Evolutionary conservation across 106 monocot genomes (phyloP), one percentile per base, ranked within the genome.

Genomic region (Dioscorea zingiberensis): DNA sequence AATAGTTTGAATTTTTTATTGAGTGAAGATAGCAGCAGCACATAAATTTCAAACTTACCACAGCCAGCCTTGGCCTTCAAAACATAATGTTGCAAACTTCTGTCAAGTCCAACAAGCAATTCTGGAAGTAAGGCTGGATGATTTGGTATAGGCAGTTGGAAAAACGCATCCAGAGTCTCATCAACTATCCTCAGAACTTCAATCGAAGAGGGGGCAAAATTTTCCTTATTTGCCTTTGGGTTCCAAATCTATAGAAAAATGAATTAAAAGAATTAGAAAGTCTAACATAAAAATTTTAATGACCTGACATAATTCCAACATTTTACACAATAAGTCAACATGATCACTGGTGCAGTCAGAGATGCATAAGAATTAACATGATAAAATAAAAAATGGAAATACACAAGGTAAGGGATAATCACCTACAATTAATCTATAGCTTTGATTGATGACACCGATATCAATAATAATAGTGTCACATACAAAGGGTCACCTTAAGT

Each of bases 161-260:
- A 97, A 74, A 88, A 97, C 22, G 92, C 83, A 79, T 97, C 92
- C 59, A 91, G 63, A 56, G 79, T 84, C 63, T 92, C 97, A 66
- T 82, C 92, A 55, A 97, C 59, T 58, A 88, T 55, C 54, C 81
- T 77, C 28, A 97, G 70, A 46, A 86, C 68, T 69, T 97, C 97
- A 57, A 88, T 77, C 25, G 59, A 74, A 19, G 97, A 97, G 27
- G 88, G 76, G 27, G 92, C 97, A 68, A 84, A 72, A 69, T 60
- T 80, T 48, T 83, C 97, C 75, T 83, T 97, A 71, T 86, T 97
- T 44, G 74, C 83, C 66, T 66, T 81, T 47, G 92, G 83, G 22
- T 79, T 92, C 97, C 97, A 97, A 24, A 59, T 68, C 97, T 97
- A 54, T 29, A 84, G 26, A 60, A 19, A 38, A 38, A 38, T 38